Evolutionary conservation across 139 green algal genomes (phyloP), one percentile per base, ranked within the genome.

Genomic region (Chlorella sp.): DNA sequence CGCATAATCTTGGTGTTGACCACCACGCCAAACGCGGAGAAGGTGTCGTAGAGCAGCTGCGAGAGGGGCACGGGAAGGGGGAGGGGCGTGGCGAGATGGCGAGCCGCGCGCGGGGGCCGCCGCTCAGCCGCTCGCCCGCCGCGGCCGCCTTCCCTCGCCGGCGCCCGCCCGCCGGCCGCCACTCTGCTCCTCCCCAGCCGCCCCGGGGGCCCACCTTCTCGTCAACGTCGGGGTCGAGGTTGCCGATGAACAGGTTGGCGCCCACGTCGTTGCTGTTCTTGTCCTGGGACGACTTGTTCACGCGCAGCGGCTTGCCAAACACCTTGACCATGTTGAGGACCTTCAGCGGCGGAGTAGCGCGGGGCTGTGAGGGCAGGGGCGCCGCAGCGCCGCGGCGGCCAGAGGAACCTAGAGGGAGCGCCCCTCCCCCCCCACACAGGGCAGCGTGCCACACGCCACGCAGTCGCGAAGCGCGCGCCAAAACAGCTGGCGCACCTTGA

Each of bases 161-260:
- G n/a, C n/a, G n/a, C n/a, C n/a, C n/a, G n/a, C n/a, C n/a, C n/a
- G n/a, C n/a, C n/a, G n/a, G n/a, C n/a, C n/a, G n/a, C n/a, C n/a
- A n/a, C n/a, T n/a, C n/a, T n/a, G n/a, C n/a, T n/a, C n/a, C n/a
- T n/a, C n/a, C n/a, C n/a, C n/a, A n/a, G n/a, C n/a, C n/a, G n/a
- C n/a, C 25, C 6, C 55, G 9, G 1, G 3, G 8, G 5, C 75
- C 23, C 56, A 93, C 90, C 90, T 98, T 99, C 67, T 99, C 96
- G 73, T 99, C 96, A 25, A 99, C 94, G 35, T 99, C 95, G 2
- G 90, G 79, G 80, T 98, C 96, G 15, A 99, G 86, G 78, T 98
- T 98, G 6, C 96, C 96, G 5, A 99, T 93, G 84, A 99, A 99
- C 27, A 99, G 83, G 82, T 99, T 99, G 56, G 96, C 96, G 2